These are phyloP conservation scores for Schwanniomyces vanrijiae DNA, from an alignment of 805 yeast genomes.

Conservation along the genomic window DNA sequence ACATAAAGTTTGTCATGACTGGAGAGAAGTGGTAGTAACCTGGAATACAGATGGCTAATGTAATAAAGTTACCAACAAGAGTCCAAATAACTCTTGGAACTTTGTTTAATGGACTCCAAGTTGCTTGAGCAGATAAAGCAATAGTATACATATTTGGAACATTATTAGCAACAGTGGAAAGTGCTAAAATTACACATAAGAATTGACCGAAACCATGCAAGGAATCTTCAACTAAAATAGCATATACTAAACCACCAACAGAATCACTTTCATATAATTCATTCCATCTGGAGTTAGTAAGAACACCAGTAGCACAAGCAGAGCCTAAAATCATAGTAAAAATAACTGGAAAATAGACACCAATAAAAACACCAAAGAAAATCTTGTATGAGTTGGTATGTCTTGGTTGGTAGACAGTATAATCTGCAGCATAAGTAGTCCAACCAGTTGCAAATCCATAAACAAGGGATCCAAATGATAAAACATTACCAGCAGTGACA, in stretches of 20 bases:
- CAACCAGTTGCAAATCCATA: conserved; percentile 94
- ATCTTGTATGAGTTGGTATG: conserved; percentile 58
- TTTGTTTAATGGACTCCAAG: conserved; percentile 70
- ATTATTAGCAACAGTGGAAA: conserved; percentile 88
- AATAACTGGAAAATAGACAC: conserved; percentile 25
- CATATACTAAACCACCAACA: conserved; percentile 79
- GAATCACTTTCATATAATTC: conserved; percentile 27
- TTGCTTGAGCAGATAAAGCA: conserved; percentile 81
- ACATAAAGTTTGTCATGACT: conserved; percentile 86
- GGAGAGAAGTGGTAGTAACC: conserved; percentile 72
- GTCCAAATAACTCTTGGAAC: conserved; percentile 89
- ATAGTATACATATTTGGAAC: conserved; percentile 93
- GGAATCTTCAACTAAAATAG: conserved; percentile 74
- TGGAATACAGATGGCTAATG: conserved; percentile 87
- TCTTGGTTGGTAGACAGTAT: conserved; percentile 82
- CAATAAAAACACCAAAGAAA: conserved; percentile 62
- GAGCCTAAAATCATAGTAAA: conserved; percentile 59
- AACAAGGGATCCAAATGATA: conserved; percentile 79
- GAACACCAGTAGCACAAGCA: conserved; percentile 73
- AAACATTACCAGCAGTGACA: conserved; percentile 70
- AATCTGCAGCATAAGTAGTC: conserved; percentile 91
- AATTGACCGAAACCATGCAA: conserved; percentile 88
- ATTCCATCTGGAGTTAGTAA: conserved; percentile 33
- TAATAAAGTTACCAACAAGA: conserved; percentile 65
- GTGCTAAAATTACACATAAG: conserved; percentile 78